These are phyloP conservation scores for Kwoniella heveanensis DNA, from an alignment of 768 basidiomycete species.

Conservation along the genomic window DNA sequence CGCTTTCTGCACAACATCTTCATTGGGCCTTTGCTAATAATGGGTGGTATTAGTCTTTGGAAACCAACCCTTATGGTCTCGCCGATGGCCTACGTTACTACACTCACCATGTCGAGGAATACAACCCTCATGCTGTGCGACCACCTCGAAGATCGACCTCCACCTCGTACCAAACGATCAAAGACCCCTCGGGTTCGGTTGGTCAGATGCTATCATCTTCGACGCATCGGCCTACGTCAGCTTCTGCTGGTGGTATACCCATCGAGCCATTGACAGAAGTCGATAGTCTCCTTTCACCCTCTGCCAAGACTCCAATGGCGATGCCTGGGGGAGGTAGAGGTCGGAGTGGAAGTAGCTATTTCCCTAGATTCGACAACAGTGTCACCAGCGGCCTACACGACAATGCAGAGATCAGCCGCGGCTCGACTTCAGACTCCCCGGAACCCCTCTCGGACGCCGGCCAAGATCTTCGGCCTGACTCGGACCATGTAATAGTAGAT, in stretches of 20 bases:
- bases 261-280: constrained; percentile 5
- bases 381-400: background rate
- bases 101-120: constrained; percentile 50
- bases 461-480: background rate
- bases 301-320: constrained; percentile 6
- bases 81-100: constrained; percentile 53
- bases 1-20: no score
- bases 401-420: constrained; percentile 2
- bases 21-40: no score
- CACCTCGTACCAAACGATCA: background rate
- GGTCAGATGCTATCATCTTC: constrained; percentile 22
- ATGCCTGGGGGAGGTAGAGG: background rate
- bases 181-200: constrained; percentile 7
- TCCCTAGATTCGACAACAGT: background rate
- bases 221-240: constrained; percentile 6
- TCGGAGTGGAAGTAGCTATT: constrained; percentile 17
- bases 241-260: background rate
- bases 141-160: constrained; percentile 33
- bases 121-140: constrained; percentile 30
- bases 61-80: constrained; percentile 51
- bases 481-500: background rate
- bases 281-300: constrained; percentile 3
- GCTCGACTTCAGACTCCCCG: constrained; percentile 5
- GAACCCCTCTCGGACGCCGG: constrained; percentile 1
- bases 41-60: background rate